Evolutionary conservation across 2,329 filamentous ascomycete species (phyloP), one percentile per base, ranked within the genome.

Genomic region (Fusarium continuum): DNA sequence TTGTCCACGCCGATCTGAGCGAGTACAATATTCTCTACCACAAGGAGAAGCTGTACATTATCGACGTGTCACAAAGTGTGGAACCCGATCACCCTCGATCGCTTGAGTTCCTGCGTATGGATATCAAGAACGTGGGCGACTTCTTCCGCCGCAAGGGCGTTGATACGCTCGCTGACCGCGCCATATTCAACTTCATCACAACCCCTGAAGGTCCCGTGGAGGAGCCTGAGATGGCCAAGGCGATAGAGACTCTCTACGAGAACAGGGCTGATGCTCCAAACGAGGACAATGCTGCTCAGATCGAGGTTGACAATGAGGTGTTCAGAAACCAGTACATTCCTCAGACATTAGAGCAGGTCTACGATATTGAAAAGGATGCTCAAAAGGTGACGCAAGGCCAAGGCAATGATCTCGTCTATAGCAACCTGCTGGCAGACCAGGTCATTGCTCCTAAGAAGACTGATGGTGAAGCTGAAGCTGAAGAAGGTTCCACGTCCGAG

Each of bases 21-120:
- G 95, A 99, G 83, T 99, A 99, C 85, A 99, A 99, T 73, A 87
- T 98, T 47, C 84, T 99, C 17, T 99, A 96, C 80, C 85, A 97
- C 80, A 84, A 92, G 53, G 83, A 86, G 55, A 87, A 86, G 70
- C 86, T 97, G 1, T 97, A 92, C 82, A 90, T 99, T 72, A 99
- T 99, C 75, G 95, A 99, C 77, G 95, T 99, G 36, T 97, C 92
- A 52, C 95, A 99, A 79, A 95, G 91, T 73, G 95, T 99, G 17
- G 96, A 98, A 80, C 93, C 96, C 68, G 94, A 98, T 70, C 95
- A 99, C 76, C 95, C 95, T 0, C 86, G 92, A 55, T 94, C 91
- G 3, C 83, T 96, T 25, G 94, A 98, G 74, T 99, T 99, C 74
- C 78, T 99, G 70, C 89, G 95, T 28, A 98, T 97, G 93, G 95